phyloP scores from a whole-genome alignment of 768 basidiomycete genomes.

The Solioccasus polychromus region DNA sequence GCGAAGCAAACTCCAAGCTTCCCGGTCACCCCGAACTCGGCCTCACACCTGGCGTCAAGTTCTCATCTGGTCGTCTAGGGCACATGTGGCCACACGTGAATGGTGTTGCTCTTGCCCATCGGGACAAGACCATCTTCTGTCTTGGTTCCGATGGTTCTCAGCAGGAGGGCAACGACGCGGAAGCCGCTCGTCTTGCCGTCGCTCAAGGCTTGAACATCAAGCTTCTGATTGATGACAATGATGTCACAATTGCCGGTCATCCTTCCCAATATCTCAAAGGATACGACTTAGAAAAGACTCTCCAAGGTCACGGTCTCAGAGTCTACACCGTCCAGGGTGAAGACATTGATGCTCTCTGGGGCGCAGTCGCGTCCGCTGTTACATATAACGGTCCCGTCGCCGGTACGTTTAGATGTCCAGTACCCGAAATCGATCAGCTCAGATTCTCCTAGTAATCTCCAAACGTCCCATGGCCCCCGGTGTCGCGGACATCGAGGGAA shows the following conservation, averaged over 20 bases:
- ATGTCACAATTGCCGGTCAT: slow-evolving; percentile 91
- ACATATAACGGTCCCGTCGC: slow-evolving; percentile 75
- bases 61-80: slow-evolving; percentile 89
- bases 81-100: slow-evolving; percentile 91
- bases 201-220: slow-evolving; percentile 83
- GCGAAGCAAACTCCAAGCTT: slow-evolving; percentile 81
- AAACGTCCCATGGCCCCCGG: slow-evolving; percentile 71
- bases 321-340: slow-evolving; percentile 74
- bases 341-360: slow-evolving; percentile 77
- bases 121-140: slow-evolving; percentile 73
- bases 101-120: slow-evolving; percentile 78
- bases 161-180: slow-evolving; percentile 89
- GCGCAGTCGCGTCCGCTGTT: slow-evolving; percentile 53
- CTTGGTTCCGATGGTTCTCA: slow-evolving; percentile 90
- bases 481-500: slow-evolving; percentile 75
- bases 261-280: slow-evolving; percentile 85
- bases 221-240: slow-evolving; percentile 85
- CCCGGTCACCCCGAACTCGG: slow-evolving; percentile 90
- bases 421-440: background rate
- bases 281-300: slow-evolving; percentile 66
- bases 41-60: slow-evolving; percentile 88
- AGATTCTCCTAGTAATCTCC: slow-evolving; percentile 49
- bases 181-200: slow-evolving; percentile 84
- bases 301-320: slow-evolving; percentile 79
- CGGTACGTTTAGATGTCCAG: slow-evolving; percentile 37